Percentiles rank a stretch among this genome's conserved stretches.
These are phyloP conservation scores for Leccinum disarticulatum DNA, from an alignment of 768 basidiomycete genomes.

Conservation along the genomic window DNA sequence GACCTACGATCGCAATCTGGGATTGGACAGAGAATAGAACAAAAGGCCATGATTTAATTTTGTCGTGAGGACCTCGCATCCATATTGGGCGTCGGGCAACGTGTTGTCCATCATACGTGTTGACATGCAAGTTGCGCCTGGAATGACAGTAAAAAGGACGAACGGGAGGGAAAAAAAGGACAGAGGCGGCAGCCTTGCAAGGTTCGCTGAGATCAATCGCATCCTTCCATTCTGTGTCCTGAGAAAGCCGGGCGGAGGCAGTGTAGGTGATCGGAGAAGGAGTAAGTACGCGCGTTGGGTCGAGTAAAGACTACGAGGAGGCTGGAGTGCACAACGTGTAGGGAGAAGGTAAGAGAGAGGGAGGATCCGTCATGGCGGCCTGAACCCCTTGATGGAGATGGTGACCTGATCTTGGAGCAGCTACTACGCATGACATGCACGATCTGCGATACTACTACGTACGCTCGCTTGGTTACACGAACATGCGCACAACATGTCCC, in stretches of 20 bases:
- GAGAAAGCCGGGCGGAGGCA: conserved; percentile 6
- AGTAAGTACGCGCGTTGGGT: neutral
- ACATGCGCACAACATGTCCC: neutral
- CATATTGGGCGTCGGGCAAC: conserved; percentile 3
- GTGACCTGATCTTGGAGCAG: neutral
- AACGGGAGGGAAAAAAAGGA: neutral
- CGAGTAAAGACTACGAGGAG: neutral
- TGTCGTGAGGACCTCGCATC: conserved; percentile 4
- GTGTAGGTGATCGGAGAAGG: neutral
- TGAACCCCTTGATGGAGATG: neutral
- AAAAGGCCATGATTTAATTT: conserved; percentile 2
- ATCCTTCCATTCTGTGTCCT: conserved; percentile 14
- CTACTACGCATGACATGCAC: neutral
- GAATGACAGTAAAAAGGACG: neutral
- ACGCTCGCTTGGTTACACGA: neutral
- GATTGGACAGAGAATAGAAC: neutral
- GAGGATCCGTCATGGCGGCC: conserved; percentile 6
- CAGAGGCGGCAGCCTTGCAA: neutral
- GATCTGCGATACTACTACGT: neutral
- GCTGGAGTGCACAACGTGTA: conserved; percentile 17
- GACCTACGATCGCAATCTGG: conserved; percentile 17
- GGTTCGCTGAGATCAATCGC: conserved; percentile 9
- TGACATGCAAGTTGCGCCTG: conserved; percentile 1
- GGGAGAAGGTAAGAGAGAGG: neutral
- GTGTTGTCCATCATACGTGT: conserved; percentile 2